Evolutionary conservation across 306 rosid genomes (phyloP).

Genomic region (Styphnolobium japonicum): DNA sequence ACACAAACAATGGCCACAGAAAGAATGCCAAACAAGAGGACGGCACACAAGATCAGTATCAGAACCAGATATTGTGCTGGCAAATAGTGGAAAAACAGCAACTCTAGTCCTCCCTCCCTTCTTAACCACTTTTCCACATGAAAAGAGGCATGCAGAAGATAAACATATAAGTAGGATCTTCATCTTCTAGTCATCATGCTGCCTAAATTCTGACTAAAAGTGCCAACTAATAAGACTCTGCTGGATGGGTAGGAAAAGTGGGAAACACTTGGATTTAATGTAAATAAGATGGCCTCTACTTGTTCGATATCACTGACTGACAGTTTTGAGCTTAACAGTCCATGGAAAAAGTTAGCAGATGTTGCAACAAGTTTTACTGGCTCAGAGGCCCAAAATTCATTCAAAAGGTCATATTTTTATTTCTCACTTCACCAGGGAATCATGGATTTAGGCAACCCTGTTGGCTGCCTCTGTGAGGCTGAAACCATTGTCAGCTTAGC

Average conservation of each 20-base stretch:
- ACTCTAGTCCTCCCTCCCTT: conserved; percentile 1
- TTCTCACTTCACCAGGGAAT: not conserved
- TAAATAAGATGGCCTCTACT: not conserved
- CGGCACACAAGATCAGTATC: not conserved
- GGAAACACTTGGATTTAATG: not conserved
- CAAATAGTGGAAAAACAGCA: not conserved
- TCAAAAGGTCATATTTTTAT: not conserved
- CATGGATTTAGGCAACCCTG: not conserved
- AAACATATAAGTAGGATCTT: not conserved
- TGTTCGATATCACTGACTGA: not conserved
- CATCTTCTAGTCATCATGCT: conserved; percentile 7
- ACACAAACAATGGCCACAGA: not conserved
- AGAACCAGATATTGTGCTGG: not conserved
- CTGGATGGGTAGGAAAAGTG: not conserved
- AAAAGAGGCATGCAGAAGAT: conserved; percentile 18
- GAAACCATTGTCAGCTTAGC: not conserved
- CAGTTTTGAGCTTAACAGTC: not conserved
- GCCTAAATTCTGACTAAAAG: not conserved
- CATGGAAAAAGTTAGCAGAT: not conserved
- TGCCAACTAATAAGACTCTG: not conserved
- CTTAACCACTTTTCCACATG: conserved; percentile 7
- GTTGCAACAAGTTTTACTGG: not conserved
- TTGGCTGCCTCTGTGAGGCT: not conserved
- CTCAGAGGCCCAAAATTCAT: not conserved
- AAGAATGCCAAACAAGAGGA: not conserved